Base-by-base conservation (phyloP, 1,139 yeast genomes). In the Scheffersomyces stambukii region DNA sequence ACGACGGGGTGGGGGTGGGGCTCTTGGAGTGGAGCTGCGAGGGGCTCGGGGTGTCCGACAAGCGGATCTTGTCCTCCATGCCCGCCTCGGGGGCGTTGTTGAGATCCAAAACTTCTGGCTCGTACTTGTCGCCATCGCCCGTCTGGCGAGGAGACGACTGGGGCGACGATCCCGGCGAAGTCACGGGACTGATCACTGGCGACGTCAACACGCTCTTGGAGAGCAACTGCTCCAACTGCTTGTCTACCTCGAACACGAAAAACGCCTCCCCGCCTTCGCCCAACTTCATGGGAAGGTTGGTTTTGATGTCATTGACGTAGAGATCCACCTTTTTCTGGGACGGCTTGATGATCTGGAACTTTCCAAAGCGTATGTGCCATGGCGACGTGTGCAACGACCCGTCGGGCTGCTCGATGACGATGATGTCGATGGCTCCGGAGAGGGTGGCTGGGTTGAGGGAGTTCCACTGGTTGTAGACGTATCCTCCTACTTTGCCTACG, bases 211-310 rank as follows among this genome's bases (percentile, higher is more conserved):
- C 70, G 39, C 85, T 82, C 33, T 70, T 67, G 1, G 96, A 95
- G 18, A 54, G 45, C 29, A 73, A 72, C 15, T 57, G 54, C 32
- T 71, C 69, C n/a, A n/a, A n/a, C 16, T 71, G 73, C 3, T 96
- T 84, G 22, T 72, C 73, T 2, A 96, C 84, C 48, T 89, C 96
- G 60, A 91, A 89, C 27, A 91, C 98, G 51, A 91, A 91, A 53
- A 88, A 89, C 0, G 97, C 98, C 55, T 91, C 99, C 15, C 99
- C 99, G 3, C 95, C 96, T 38, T 91, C 98, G 8, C 96, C 95
- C 28, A 91, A 61, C 56, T 91, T 91, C 98, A 91, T 91, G 8
- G 96, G 96, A 33, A 89, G 64, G 44, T 85, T 81, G 0, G 94
- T 82, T 32, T 79, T 71, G 37, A 72, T 72, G 20, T 82, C 96